Evolutionary conservation across 164 flowering plant species (phyloP), one percentile per base, ranked within the genome.

Genomic region (Saururus chinensis): DNA sequence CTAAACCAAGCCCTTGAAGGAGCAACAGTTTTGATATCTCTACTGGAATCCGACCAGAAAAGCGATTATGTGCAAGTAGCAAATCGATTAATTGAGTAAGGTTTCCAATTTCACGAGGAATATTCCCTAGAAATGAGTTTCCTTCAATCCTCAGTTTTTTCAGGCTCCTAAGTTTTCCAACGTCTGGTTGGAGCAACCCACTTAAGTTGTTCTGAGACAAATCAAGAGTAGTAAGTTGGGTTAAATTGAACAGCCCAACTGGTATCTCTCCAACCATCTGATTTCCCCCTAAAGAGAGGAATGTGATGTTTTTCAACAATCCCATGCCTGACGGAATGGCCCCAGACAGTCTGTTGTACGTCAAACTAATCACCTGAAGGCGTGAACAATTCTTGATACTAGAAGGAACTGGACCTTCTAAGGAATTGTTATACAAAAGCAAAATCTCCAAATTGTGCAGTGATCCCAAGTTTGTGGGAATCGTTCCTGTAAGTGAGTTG

Each of bases 341-440:
- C 53, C 97, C 93, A 1, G 79, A 68, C 4, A 91, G n/a, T 21
- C 64, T 64, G 56, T 88, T 91, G 19, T 24, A 16, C 20, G 68
- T 19, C 57, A 83, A 68, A 37, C 57, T 42, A 19, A 86, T 25
- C 7, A 1, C 53, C 19, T 56, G 54, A 68, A 90, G 80, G 24
- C 49, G 62, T 13, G 88, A 75, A 60, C 92, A 90, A 61, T 90
- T 88, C 53, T 61, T 63, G 68, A 90, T 80, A 60, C 83, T 81
- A 22, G 82, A 37, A 9, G 97, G 97, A 56, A 89, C 73, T 12
- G 85, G 40, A 48, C 95, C 97, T 59, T 71, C 75, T 0, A 89
- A 74, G 58, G 61, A 65, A 67, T 84, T 87, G 60, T 51, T 53
- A 41, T 61, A 59, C 45, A 75, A 20, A n/a, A 68, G 70, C 16